These are phyloP conservation scores for Incumbomyces lentus DNA, from an alignment of 2,329 filamentous ascomycete species.

Conservation along the genomic window DNA sequence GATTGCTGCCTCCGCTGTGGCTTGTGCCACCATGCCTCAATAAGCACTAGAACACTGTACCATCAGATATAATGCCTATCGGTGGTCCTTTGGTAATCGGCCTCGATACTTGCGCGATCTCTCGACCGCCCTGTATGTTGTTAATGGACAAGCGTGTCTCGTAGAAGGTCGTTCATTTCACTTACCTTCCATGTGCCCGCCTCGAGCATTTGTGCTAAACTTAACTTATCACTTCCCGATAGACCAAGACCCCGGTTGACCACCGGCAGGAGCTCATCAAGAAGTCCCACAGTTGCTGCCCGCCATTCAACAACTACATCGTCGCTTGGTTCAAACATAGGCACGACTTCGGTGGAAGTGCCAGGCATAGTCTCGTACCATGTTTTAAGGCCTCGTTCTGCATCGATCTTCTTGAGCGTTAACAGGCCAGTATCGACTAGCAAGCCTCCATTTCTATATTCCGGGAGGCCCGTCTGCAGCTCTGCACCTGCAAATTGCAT, in stretches of 20 bases:
- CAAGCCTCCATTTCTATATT: conserved; percentile 85
- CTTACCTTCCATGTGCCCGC: conserved; percentile 95
- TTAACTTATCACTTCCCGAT: conserved; percentile 59
- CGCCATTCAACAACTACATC: conserved; percentile 75
- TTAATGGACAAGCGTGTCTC: conserved; percentile 18
- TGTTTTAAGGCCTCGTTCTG: conserved; percentile 58
- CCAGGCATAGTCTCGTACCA: conserved; percentile 64
- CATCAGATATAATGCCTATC: conserved; percentile 91
- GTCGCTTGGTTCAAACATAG: conserved; percentile 61
- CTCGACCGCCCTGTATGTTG: conserved; percentile 63
- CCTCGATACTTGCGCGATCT: conserved; percentile 88
- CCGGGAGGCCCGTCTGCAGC: conserved; percentile 74
- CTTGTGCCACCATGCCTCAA: too few relatives aligned
- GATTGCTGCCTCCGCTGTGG: too few relatives aligned
- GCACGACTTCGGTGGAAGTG: conserved; percentile 60
- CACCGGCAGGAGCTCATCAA: conserved; percentile 59
- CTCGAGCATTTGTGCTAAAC: conserved; percentile 79
- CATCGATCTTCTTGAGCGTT: conserved; percentile 60
- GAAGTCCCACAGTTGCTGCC: conserved; percentile 61
- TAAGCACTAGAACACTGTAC: conserved; percentile 72
- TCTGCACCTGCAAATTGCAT: conserved; percentile 74
- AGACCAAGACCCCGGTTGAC: conserved; percentile 61
- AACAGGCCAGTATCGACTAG: conserved; percentile 77
- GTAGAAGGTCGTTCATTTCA: conserved; percentile 3
- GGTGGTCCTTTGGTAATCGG: conserved; percentile 95